Percentiles rank a stretch among this genome's conserved stretches.
Conservation (phyloP, 2,329 filamentous ascomycete genomes). For the Botrytis medusae region DNA sequence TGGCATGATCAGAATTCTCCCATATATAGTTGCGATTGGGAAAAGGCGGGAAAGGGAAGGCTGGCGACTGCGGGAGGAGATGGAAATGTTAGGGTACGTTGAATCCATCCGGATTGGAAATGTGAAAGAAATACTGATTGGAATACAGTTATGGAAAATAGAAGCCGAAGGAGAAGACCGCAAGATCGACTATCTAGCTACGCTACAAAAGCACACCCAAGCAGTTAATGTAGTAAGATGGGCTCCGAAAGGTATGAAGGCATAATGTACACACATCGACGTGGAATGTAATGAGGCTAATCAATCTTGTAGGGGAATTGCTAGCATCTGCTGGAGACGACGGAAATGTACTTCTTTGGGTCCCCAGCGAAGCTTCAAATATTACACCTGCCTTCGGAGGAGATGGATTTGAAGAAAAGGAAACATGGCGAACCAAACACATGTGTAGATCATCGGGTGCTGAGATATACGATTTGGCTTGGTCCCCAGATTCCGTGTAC, state of each 20-base stretch:
- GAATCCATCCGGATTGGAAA: background rate
- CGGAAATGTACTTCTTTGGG: constrained; percentile 95
- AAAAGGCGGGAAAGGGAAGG: constrained; percentile 85
- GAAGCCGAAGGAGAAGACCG: constrained; percentile 81
- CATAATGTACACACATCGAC: background rate
- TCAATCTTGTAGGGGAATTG: constrained; percentile 67
- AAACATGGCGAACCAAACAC: constrained; percentile 94
- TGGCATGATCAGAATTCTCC: constrained; percentile 98
- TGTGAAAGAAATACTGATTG: background rate
- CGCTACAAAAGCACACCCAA: constrained; percentile 89
- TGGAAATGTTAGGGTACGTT: constrained; percentile 84
- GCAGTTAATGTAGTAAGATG: constrained; percentile 98
- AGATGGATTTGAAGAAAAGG: constrained; percentile 87
- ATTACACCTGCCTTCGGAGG: constrained; percentile 70
- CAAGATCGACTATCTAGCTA: constrained; percentile 88
- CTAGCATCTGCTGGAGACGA: constrained; percentile 95
- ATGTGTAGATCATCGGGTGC: constrained; percentile 95
- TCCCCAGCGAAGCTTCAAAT: constrained; percentile 72
- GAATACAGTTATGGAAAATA: constrained; percentile 79
- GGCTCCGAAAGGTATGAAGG: constrained; percentile 76
- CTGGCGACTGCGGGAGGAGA: constrained; percentile 94
- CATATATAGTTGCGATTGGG: constrained; percentile 97
- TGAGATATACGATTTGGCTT: constrained; percentile 97
- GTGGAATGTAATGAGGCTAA: background rate
- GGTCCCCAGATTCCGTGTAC: constrained; percentile 95